Conservation (phyloP, 495 filamentous ascomycete species). For the Penicillium crystallinum region DNA sequence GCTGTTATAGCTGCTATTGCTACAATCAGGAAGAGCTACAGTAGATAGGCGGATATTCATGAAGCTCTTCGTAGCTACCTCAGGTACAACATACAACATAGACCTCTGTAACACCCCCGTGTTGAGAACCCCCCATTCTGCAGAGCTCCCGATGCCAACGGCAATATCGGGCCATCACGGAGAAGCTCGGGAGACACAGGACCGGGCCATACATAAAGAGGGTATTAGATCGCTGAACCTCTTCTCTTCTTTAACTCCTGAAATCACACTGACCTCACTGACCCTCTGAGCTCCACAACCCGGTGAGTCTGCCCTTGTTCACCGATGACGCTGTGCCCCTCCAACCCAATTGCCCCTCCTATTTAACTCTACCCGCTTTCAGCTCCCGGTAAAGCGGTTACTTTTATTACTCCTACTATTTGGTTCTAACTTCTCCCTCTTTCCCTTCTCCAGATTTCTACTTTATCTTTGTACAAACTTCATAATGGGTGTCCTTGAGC, state of each 20-base stretch:
- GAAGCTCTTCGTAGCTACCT: no score
- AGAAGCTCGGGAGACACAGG: background rate
- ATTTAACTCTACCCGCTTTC: slow-evolving; percentile 26
- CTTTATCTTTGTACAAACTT: slow-evolving; percentile 10
- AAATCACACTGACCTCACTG: slow-evolving; percentile 27
- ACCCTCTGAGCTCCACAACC: slow-evolving; percentile 11
- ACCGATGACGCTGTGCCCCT: slow-evolving; percentile 29
- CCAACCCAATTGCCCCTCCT: slow-evolving; percentile 18
- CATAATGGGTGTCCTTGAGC: slow-evolving; percentile 60
- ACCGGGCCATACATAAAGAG: slow-evolving; percentile 4
- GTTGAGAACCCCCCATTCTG: no score
- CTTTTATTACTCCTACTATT: background rate
- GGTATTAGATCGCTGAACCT: slow-evolving; percentile 1
- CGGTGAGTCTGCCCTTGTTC: slow-evolving; percentile 20
- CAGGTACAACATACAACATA: no score
- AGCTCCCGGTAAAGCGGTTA: slow-evolving; percentile 18
- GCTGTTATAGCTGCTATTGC: no score
- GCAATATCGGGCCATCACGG: slow-evolving; percentile 2
- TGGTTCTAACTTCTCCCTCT: slow-evolving; percentile 6
- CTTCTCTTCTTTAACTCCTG: background rate
- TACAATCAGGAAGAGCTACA: no score
- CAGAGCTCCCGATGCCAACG: background rate
- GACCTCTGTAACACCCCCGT: no score
- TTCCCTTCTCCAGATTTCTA: slow-evolving; percentile 8
- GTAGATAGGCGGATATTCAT: no score